Evolutionary conservation across 2,329 filamentous ascomycete genomes (phyloP).

Genomic region (Aspergillus felis): DNA sequence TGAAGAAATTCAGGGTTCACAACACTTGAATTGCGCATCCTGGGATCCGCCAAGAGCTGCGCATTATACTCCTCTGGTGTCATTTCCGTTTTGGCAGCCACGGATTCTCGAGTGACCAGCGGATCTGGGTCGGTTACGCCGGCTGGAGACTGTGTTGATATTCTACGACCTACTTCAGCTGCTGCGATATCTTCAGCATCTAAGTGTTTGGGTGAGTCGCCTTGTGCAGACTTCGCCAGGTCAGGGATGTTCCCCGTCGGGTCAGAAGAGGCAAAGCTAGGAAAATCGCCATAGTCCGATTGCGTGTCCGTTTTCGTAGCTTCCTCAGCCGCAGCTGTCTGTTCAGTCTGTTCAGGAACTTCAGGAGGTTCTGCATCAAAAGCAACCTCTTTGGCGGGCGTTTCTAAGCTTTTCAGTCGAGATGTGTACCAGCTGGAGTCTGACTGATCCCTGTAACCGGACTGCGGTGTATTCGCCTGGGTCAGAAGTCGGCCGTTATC

Average conservation of each 20-base stretch:
- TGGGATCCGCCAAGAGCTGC: slow-evolving; percentile 75
- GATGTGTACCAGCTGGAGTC: slow-evolving; percentile 77
- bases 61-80: slow-evolving; percentile 94
- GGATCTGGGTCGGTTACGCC: slow-evolving; percentile 3
- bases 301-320: slow-evolving; percentile 31
- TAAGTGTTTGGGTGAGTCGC: background rate
- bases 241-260: slow-evolving; percentile 4
- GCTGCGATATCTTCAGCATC: background rate
- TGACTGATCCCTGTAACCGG: slow-evolving; percentile 76
- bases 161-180: background rate
- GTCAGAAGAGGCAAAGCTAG: slow-evolving; percentile 26
- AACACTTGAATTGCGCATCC: slow-evolving; percentile 81
- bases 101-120: slow-evolving; percentile 17
- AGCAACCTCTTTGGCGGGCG: slow-evolving; percentile 21
- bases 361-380: slow-evolving; percentile 14
- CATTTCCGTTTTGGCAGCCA: slow-evolving; percentile 45
- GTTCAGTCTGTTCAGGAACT: background rate
- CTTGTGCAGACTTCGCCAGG: background rate
- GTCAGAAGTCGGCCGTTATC: slow-evolving; percentile 62
- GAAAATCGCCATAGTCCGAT: slow-evolving; percentile 42
- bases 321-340: slow-evolving; percentile 19
- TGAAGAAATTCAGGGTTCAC: slow-evolving; percentile 91
- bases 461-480: slow-evolving; percentile 57
- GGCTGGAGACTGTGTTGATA: background rate
- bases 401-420: slow-evolving; percentile 53